These are phyloP conservation scores for Lenzites betulinus DNA, from an alignment of 768 basidiomycete species.

Conservation along the genomic window DNA sequence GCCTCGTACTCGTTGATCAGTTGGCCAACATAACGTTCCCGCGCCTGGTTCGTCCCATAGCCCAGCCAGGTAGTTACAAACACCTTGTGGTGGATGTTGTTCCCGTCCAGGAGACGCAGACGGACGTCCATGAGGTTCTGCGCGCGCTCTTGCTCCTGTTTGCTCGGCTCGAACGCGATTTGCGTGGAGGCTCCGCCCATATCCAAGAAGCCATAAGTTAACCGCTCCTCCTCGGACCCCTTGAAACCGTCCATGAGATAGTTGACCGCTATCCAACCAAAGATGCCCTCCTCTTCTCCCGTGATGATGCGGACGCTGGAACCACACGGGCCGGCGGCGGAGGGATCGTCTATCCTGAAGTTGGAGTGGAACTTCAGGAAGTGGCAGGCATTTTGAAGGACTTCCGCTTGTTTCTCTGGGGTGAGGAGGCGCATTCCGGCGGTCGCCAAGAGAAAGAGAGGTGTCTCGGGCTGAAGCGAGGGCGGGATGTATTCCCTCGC, in stretches of 20 bases:
- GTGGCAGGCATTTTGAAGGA: constrained; percentile 76
- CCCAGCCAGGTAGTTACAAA: constrained; percentile 99
- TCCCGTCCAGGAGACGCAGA: constrained; percentile 77
- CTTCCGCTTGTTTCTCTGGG: constrained; percentile 62
- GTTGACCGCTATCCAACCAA: constrained; percentile 99
- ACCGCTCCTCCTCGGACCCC: constrained; percentile 53
- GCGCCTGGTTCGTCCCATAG: constrained; percentile 96
- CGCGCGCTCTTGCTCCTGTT: constrained; percentile 51
- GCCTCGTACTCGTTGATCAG: constrained; percentile 60
- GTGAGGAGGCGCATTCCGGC: constrained; percentile 94
- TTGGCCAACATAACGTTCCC: constrained; percentile 86
- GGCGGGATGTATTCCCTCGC: constrained; percentile 85
- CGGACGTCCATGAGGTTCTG: constrained; percentile 79
- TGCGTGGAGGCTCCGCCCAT: constrained; percentile 99
- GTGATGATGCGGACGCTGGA: constrained; percentile 92
- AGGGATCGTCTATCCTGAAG: constrained; percentile 73
- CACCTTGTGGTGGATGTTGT: constrained; percentile 87
- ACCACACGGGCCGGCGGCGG: constrained; percentile 80
- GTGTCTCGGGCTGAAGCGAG: constrained; percentile 80
- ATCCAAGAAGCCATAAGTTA: constrained; percentile 96
- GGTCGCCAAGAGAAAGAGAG: constrained; percentile 92
- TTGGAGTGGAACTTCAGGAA: constrained; percentile 74
- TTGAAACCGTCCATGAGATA: constrained; percentile 97
- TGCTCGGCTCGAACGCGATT: constrained; percentile 92
- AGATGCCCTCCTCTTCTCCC: constrained; percentile 97